A percentile compares a stretch with the other conserved stretches of the same genome.
phyloP scores from a whole-genome alignment of 805 yeast species.

The Yarrowia alimentaria region DNA sequence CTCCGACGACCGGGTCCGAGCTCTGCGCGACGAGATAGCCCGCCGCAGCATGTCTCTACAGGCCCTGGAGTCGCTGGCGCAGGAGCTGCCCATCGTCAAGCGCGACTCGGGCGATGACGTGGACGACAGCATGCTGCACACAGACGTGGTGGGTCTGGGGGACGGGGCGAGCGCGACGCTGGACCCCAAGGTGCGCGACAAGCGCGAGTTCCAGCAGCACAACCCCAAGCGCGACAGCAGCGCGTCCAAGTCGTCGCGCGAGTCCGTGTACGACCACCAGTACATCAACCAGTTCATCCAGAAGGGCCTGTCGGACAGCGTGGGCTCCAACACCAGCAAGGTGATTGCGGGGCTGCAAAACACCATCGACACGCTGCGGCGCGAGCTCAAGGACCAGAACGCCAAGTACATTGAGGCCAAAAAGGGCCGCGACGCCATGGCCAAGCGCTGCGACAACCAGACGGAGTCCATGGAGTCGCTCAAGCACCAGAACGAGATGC shows the following conservation, averaged over 20 bases:
- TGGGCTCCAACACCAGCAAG: conserved; percentile 29
- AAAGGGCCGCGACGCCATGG: conserved; percentile 50
- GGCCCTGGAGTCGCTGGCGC: conserved; percentile 38
- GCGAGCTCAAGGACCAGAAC: conserved; percentile 46
- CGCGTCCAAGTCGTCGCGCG: conserved; percentile 24
- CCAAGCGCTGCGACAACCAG: conserved; percentile 32
- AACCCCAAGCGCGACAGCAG: background rate
- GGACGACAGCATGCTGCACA: conserved; percentile 13
- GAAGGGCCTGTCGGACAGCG: conserved; percentile 7
- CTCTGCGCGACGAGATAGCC: conserved; percentile 36
- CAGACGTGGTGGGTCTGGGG: conserved; percentile 11
- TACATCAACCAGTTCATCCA: conserved; percentile 24
- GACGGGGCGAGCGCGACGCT: conserved; percentile 5
- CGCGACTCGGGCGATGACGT: background rate
- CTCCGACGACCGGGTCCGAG: conserved; percentile 35
- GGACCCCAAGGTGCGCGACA: conserved; percentile 2
- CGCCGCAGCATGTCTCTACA: conserved; percentile 35
- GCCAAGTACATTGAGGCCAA: conserved; percentile 48
- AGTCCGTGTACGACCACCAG: conserved; percentile 10
- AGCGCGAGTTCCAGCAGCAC: conserved; percentile 4
- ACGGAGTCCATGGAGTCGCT: conserved; percentile 41
- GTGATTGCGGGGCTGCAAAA: conserved; percentile 45
- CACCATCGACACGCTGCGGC: conserved; percentile 55
- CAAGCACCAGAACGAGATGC: conserved; percentile 75
- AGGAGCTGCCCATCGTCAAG: conserved; percentile 31